These are phyloP conservation scores for Verticillium dahliae DNA, from an alignment of 2,329 filamentous ascomycete genomes.

Conservation along the genomic window DNA sequence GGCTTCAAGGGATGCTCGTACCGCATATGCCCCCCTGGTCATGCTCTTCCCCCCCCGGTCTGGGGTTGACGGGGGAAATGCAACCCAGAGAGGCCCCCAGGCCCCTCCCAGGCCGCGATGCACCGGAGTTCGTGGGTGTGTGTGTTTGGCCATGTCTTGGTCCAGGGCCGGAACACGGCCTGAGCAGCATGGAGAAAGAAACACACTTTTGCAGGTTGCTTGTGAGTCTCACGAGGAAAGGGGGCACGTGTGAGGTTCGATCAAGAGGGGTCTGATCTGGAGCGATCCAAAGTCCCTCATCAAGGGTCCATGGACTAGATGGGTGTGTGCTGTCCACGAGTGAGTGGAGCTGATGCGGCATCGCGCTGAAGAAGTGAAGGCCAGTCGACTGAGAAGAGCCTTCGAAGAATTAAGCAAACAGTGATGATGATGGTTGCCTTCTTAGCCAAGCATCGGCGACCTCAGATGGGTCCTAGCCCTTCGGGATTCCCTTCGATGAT, in stretches of 20 bases:
- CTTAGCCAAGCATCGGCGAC: background rate
- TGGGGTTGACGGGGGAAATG: constrained; percentile 2
- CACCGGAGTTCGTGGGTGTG: background rate
- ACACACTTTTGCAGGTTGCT: background rate
- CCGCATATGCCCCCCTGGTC: background rate
- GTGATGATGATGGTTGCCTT: background rate
- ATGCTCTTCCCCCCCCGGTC: background rate
- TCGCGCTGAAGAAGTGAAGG: background rate
- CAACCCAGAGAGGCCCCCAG: background rate
- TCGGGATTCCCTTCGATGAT: background rate
- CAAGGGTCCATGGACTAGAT: background rate
- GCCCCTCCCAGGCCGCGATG: background rate
- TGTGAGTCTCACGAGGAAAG: background rate
- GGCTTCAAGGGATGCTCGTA: background rate
- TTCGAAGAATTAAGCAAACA: background rate
- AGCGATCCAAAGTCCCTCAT: too few species aligned
- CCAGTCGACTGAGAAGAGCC: background rate
- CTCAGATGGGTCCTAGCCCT: background rate
- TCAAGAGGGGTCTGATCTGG: background rate
- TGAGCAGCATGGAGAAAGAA: background rate
- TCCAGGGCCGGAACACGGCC: background rate
- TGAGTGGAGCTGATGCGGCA: background rate
- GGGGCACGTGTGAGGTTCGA: background rate
- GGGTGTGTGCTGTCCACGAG: background rate
- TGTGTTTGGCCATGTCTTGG: background rate